Evolutionary conservation across 1,284 basidiomycete species (phyloP), one percentile per base, ranked within the genome.

Genomic region (Pyrrhoderma noxium): DNA sequence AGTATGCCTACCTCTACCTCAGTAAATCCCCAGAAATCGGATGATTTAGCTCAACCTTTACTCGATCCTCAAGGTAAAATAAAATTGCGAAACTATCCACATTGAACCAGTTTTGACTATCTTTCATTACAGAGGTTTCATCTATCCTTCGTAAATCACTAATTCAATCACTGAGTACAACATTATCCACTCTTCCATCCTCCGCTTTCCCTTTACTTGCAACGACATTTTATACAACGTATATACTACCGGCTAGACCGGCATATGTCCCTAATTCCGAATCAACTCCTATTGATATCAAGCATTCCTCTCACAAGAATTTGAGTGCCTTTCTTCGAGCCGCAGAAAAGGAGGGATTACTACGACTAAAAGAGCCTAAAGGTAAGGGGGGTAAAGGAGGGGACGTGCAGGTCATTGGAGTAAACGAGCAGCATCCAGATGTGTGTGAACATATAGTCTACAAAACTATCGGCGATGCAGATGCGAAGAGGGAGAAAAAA

Each of bases 311-410:
- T 7, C 77, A 85, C 71, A 94, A 93, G 66, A 89, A 89, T 38
- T 74, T 93, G 16, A 77, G 82, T 2, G 73, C 80, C 1, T 91
- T 93, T 68, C 74, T 94, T 61, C 92, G 89, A 62, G 62, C 75
- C 18, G 70, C 74, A 3, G 82, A 85, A 54, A 93, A 92, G 63
- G 77, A 81, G 3, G 77, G 77, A 0, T 62, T 93, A 14, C 58
- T 94, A 25, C 79, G 79, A 16, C 70, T 85, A 22, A 95, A 94
- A 62, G 77, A 88, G 44, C 71, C 72, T 13, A 82, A 85, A 55
- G 76, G 80, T 0, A 55, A 51, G 48, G 47, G 25, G 25, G 27
- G 27, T 5, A 40, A 40, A 40, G 38, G 38, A 5, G 56, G 76
- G 79, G 89, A 85, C 40, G 62, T 82, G 8, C 62, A 77, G n/a